Base-by-base conservation (phyloP, 2,329 filamentous ascomycete species). In the Alternaria gaisen region DNA sequence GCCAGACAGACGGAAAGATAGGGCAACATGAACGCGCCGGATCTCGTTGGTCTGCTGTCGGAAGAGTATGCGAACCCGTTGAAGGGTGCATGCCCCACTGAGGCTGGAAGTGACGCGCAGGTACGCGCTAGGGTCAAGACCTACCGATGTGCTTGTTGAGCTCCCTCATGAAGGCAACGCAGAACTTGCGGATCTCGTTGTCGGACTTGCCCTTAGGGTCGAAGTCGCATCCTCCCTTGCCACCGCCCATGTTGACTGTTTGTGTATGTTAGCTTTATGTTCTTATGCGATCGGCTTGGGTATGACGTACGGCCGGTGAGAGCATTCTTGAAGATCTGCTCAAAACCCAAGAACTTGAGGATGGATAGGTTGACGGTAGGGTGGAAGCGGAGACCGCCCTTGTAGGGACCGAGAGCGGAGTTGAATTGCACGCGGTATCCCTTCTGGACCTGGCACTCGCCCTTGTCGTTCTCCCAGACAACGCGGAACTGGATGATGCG, bases 261-360 rank as follows among this genome's bases (percentile, higher is more conserved):
- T 8, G 11, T 32, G n/a, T 42, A 34, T 30, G 32, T 72, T 63
- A 72, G 65, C 30, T 26, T 54, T 9, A 14, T 30, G 28, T 32
- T 20, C 34, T 3, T 11, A 12, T 20, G 9, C 11, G 16, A 4
- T 47, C 12, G 36, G n/a, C 7, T 44, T 12, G 16, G 32, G 26
- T 50, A 26, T 20, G 18, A 76, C 91, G 85, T 85, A 94, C 91
- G 83, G 77, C 95, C 95, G 64, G 95, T 98, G 72, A 98, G 85
- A 71, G 95, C 95, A 92, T 98, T 98, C 88, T 98, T 98, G 88
- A 98, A 98, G 84, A 94, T 96, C 85, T 98, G 95, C 89, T 99
- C 95, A 77, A 98, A 98, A 69, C 94, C 95, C 78, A 99, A 87
- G 85, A 98, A 98, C 86, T 99, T 99, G 75, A 99, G 88, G 76